Conservation (phyloP, 148 eudicot species). For the Cornus controversa region DNA sequence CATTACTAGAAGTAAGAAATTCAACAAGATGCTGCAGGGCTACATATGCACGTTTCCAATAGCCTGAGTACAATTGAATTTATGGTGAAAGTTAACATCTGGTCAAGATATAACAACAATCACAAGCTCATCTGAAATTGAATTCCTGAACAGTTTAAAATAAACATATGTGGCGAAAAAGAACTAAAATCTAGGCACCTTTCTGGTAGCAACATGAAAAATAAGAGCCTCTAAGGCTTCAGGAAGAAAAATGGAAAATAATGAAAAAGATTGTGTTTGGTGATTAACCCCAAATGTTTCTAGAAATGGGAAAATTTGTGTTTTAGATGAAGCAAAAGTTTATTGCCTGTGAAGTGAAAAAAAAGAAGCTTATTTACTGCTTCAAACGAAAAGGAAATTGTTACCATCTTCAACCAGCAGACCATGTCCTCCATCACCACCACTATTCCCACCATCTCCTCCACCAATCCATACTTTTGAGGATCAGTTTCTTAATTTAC, state of each 20-base stretch:
- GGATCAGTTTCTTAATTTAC: too few species aligned
- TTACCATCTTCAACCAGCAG: too few species aligned
- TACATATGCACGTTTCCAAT: slow-evolving; percentile 83
- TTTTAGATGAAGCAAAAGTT: too few species aligned
- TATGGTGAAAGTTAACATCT: not conserved
- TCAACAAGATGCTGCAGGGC: slow-evolving; percentile 64
- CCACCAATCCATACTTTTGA: too few species aligned
- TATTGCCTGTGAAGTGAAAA: too few species aligned
- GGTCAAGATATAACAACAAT: not conserved
- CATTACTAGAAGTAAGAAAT: slow-evolving; percentile 34
- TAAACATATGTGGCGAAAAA: not conserved
- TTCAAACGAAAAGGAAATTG: too few species aligned
- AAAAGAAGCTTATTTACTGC: too few species aligned
- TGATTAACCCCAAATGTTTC: too few species aligned
- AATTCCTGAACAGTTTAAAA: not conserved
- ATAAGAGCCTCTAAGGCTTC: not conserved
- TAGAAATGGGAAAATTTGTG: too few species aligned
- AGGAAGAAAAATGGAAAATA: not conserved
- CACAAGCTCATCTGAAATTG: not conserved
- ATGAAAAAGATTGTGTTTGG: not conserved
- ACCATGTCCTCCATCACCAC: too few species aligned
- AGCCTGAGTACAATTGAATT: slow-evolving; percentile 48
- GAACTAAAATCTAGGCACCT: not conserved
- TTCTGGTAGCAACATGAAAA: not conserved
- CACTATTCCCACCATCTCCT: too few species aligned